phyloP scores from a whole-genome alignment of 805 yeast species.

The Wickerhamiella occidentalis region DNA sequence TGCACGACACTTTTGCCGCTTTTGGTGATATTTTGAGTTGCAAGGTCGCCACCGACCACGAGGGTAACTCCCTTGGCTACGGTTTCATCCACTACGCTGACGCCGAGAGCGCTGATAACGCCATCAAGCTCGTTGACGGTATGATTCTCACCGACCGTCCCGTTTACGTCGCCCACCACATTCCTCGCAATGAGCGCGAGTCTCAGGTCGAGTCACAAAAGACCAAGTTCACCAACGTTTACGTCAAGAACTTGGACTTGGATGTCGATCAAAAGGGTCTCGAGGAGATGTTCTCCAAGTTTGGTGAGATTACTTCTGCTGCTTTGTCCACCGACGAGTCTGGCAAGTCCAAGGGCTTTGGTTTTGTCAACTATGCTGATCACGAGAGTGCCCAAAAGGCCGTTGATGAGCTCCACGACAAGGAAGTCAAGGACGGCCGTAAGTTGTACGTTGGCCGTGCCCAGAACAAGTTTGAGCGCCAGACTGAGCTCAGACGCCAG shows the following conservation, averaged over 20 bases:
- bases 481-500: slow-evolving; percentile 88
- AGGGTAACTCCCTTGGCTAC: slow-evolving; percentile 86
- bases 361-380: slow-evolving; percentile 79
- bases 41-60: slow-evolving; percentile 90
- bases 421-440: slow-evolving; percentile 60
- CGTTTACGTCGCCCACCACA: slow-evolving; percentile 91
- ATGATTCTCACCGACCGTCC: slow-evolving; percentile 94
- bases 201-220: slow-evolving; percentile 80
- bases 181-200: slow-evolving; percentile 87
- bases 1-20: slow-evolving; percentile 94
- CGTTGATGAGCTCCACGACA: slow-evolving; percentile 81
- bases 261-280: slow-evolving; percentile 52
- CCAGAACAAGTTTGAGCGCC: slow-evolving; percentile 96
- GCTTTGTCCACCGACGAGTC: slow-evolving; percentile 67
- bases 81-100: slow-evolving; percentile 96
- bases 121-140: slow-evolving; percentile 95
- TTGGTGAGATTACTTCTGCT: slow-evolving; percentile 75
- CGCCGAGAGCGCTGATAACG: slow-evolving; percentile 83
- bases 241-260: slow-evolving; percentile 75
- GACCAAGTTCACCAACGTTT: slow-evolving; percentile 91
- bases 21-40: slow-evolving; percentile 93
- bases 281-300: slow-evolving; percentile 54
- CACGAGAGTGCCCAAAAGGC: slow-evolving; percentile 87
- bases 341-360: slow-evolving; percentile 90
- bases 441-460: slow-evolving; percentile 94